Base-by-base conservation (phyloP, 345 rosid genomes). In the Excoecaria agallocha region DNA sequence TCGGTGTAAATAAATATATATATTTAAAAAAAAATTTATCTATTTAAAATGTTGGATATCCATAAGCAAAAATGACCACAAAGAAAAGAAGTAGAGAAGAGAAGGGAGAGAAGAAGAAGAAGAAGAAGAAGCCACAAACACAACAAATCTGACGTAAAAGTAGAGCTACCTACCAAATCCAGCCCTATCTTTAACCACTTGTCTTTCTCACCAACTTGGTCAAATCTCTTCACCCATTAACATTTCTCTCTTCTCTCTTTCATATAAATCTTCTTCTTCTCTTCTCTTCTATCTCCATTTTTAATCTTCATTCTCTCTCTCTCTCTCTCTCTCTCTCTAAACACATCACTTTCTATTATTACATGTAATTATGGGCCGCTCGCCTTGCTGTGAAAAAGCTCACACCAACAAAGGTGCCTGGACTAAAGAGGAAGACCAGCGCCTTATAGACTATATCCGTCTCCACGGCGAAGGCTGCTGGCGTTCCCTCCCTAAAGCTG, bases 351-450 rank as follows among this genome's bases (percentile, higher is more conserved):
- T 45, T 3, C 12, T 13, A n/a, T n/a, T 3, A n/a, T 55, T 17
- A 19, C 3, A 19, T n/a, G 2, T 12, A 43, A 51, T 15, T 79
- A 93, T 93, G 98, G 98, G 96, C 68, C 86, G 98, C 30, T 88
- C 93, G 4, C 98, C 98, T 61, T 89, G 94, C 73, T 93, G 96
- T 52, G 98, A 93, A 63, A 93, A 90, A 46, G 90, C 91, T 16
- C 98, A 93, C 73, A 90, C 94, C 62, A 90, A 93, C 81, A 93
- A 93, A 77, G 97, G 97, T 20, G 96, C 97, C 3, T 93, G 97
- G 97, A 90, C 92, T 52, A 92, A 89, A 76, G 97, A 92, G 24
- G 97, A 92, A 81, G 97, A 92, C 64, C 89, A 87, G 66, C 91
- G 92, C 71, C 93, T 93, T 60, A 72, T 89, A 70, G 87, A 88